Base-by-base conservation (phyloP, 257 asterid species). In the Ligustrum vulgare region DNA sequence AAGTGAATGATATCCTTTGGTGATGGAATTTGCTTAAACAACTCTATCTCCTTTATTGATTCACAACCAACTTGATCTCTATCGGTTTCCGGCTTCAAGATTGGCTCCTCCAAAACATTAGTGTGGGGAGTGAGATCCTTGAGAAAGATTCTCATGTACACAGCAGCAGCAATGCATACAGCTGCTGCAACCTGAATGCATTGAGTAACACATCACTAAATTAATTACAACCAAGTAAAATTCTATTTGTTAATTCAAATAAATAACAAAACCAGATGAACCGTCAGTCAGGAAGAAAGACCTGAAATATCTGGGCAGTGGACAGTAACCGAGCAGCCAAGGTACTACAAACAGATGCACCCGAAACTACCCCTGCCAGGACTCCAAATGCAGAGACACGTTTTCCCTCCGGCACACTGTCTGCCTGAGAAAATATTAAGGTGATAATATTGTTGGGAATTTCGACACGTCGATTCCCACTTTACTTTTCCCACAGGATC, bases 371-470 rank as follows among this genome's bases (percentile, higher is more conserved):
- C 4, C 94, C 92, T 0, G 87, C 79, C 70, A 87, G 67, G 8
- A 84, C 28, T 31, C 91, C 94, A 34, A 89, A 82, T 2, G 89
- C 90, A 9, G 88, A 71, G 9, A 86, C 89, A 0, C 92, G 90
- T 70, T 86, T 89, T 41, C 78, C 85, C 75, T 86, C 88, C 0
- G 88, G 66, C 56, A 87, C 88, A 23, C 82, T 84, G 35, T 87
- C 92, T 1, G 89, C 94, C 94, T 89, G 72, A 65, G 11, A 71
- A 47, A n/a, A 39, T 18, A 25, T 58, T 22, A 4, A 12, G n/a
- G 16, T 13, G 51, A 12, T 43, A 43, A n/a, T n/a, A n/a, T n/a
- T n/a, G n/a, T n/a, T n/a, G n/a, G n/a, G n/a, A n/a, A n/a, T n/a
- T n/a, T n/a, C n/a, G n/a, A n/a, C n/a, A n/a, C n/a, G n/a, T n/a